phyloP scores from a whole-genome alignment of 352 stramenopile genomes.

The Blastocystis sp. region DNA sequence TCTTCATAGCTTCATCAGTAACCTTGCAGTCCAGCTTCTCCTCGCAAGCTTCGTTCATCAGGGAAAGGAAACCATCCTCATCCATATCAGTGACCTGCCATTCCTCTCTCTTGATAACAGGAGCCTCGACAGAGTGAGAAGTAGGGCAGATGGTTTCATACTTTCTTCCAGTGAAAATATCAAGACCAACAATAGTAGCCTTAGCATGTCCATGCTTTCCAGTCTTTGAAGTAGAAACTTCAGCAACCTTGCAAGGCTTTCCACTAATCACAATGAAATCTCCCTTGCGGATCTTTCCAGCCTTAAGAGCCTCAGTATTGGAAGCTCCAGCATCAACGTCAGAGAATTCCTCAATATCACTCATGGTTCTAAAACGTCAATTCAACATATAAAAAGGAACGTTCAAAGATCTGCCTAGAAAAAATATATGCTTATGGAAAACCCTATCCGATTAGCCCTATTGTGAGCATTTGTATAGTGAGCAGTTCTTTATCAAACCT shows the following conservation, averaged over 20 bases:
- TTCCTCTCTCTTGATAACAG: slow-evolving; percentile 88
- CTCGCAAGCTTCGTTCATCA: slow-evolving; percentile 93
- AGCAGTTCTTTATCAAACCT: neutral
- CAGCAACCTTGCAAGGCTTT: slow-evolving; percentile 91
- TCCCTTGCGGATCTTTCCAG: slow-evolving; percentile 96
- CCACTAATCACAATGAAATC: slow-evolving; percentile 99
- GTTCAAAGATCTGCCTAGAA: neutral
- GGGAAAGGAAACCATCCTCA: slow-evolving; percentile 91
- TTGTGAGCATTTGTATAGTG: slow-evolving; percentile 3
- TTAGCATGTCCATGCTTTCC: slow-evolving; percentile 99
- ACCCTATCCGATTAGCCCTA: neutral
- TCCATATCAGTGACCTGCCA: slow-evolving; percentile 96
- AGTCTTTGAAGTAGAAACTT: slow-evolving; percentile 98
- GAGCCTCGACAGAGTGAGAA: slow-evolving; percentile 93
- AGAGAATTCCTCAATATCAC: slow-evolving; percentile 62
- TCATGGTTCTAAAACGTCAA: neutral
- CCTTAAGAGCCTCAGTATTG: slow-evolving; percentile 91
- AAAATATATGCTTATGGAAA: slow-evolving; percentile 19
- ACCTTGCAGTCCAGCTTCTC: slow-evolving; percentile 96
- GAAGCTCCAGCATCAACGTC: slow-evolving; percentile 88
- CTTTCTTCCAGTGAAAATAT: slow-evolving; percentile 99
- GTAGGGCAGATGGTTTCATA: slow-evolving; percentile 97
- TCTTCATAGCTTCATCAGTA: slow-evolving; percentile 82
- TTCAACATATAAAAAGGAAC: neutral
- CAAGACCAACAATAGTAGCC: slow-evolving; percentile 95